These are phyloP conservation scores for Sequoia sempervirens DNA, from an alignment of 75 land plant species.

Conservation along the genomic window DNA sequence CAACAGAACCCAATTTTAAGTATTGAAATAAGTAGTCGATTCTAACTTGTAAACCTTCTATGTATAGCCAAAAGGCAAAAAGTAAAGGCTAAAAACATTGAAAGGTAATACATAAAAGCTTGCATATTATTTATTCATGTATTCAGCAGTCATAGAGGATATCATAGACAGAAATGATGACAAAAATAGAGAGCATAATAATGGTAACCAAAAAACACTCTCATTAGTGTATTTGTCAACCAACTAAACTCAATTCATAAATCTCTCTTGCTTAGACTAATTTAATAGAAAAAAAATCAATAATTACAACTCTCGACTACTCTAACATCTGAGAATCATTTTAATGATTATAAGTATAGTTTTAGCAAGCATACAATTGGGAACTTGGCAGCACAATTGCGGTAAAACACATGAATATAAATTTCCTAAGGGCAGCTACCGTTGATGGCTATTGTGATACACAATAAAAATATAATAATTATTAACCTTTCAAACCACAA, in stretches of 20 bases:
- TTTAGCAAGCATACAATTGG: background rate
- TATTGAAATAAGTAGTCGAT: background rate
- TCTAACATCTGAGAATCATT: background rate
- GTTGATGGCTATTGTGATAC: background rate
- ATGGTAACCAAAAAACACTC: background rate
- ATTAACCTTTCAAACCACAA: background rate
- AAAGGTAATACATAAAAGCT: background rate
- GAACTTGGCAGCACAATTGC: background rate
- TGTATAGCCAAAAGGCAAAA: background rate
- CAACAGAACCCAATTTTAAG: background rate
- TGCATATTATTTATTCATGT: background rate
- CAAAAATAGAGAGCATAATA: background rate
- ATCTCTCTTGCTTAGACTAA: background rate
- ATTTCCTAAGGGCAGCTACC: background rate
- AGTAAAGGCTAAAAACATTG: background rate
- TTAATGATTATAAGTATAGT: background rate
- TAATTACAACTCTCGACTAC: background rate
- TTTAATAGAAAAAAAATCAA: background rate
- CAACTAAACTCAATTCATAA: background rate
- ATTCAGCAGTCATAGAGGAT: background rate
- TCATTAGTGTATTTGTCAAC: background rate
- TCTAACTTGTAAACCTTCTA: too few relatives aligned
- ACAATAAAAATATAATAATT: background rate
- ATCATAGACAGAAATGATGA: background rate
- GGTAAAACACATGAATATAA: background rate